Evolutionary conservation across 768 basidiomycete genomes (phyloP).

Genomic region (Amanita muscaria): DNA sequence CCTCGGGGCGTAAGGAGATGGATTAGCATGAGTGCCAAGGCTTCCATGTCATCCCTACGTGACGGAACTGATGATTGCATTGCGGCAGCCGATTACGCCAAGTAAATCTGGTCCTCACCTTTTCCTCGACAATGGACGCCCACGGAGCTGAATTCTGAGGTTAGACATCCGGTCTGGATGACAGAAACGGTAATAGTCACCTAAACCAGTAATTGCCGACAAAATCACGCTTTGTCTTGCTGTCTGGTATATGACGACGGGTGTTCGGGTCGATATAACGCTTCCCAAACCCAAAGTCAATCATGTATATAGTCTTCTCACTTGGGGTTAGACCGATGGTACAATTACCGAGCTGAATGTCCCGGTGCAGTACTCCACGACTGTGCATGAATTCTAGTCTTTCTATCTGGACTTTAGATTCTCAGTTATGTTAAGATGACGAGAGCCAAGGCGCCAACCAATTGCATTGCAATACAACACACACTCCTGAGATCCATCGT

Average conservation of each 20-base stretch:
- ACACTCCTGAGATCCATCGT: slow-evolving; percentile 63
- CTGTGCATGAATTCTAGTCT: slow-evolving; percentile 72
- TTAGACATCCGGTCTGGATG: slow-evolving; percentile 2
- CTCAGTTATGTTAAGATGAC: background rate
- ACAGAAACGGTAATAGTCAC: slow-evolving; percentile 19
- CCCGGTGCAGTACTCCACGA: slow-evolving; percentile 65
- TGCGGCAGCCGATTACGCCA: slow-evolving; percentile 9
- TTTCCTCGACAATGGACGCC: slow-evolving; percentile 71
- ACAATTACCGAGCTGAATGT: slow-evolving; percentile 75
- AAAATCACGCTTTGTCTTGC: slow-evolving; percentile 59
- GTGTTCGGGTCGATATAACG: slow-evolving; percentile 61
- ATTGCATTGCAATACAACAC: slow-evolving; percentile 68
- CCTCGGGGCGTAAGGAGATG: slow-evolving; percentile 72
- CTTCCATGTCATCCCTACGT: slow-evolving; percentile 73
- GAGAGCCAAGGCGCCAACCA: slow-evolving; percentile 36
- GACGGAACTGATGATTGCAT: slow-evolving; percentile 51
- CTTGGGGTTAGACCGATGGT: slow-evolving; percentile 53
- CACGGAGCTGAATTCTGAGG: slow-evolving; percentile 37
- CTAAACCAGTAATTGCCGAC: slow-evolving; percentile 84
- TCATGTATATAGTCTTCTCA: slow-evolving; percentile 64
- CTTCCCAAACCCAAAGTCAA: slow-evolving; percentile 82
- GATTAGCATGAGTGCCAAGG: slow-evolving; percentile 69
- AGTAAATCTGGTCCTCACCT: slow-evolving; percentile 29
- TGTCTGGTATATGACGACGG: slow-evolving; percentile 63
- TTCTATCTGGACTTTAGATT: slow-evolving; percentile 39